Percentiles rank a stretch among this genome's conserved stretches.
Evolutionary conservation across 768 basidiomycete species (phyloP).

Genomic region (Dioszegia aurantiaca): DNA sequence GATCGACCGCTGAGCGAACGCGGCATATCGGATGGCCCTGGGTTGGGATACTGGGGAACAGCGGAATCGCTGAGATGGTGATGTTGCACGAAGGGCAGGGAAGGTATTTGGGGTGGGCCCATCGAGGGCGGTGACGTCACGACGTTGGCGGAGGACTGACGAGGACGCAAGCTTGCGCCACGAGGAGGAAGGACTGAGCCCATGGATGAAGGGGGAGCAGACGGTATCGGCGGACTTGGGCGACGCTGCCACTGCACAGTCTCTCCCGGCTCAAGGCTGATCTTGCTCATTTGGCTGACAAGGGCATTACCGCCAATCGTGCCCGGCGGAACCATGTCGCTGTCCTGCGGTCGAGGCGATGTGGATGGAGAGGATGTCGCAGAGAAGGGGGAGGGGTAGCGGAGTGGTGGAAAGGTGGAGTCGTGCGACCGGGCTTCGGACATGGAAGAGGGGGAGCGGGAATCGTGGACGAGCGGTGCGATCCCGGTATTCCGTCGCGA

Average conservation of each 20-base stretch:
- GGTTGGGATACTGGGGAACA: slow-evolving; percentile 7
- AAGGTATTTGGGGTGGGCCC: slow-evolving; percentile 17
- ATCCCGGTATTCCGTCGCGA: slow-evolving; percentile 28
- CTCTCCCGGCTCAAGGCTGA: slow-evolving; percentile 39
- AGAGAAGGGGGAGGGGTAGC: slow-evolving; percentile 43
- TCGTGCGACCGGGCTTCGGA: slow-evolving; percentile 34
- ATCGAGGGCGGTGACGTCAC: background rate
- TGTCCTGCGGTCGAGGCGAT: slow-evolving; percentile 32
- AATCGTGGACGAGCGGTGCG: slow-evolving; percentile 28
- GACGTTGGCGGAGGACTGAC: slow-evolving; percentile 18
- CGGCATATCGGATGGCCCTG: slow-evolving; percentile 28
- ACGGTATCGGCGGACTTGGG: slow-evolving; percentile 25
- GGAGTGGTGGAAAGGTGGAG: slow-evolving; percentile 32
- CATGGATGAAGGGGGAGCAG: slow-evolving; percentile 9
- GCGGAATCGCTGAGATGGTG: slow-evolving; percentile 8
- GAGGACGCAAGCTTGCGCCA: slow-evolving; percentile 37
- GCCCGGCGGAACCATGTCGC: slow-evolving; percentile 20
- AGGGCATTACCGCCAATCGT: slow-evolving; percentile 31
- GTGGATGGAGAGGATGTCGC: slow-evolving; percentile 33
- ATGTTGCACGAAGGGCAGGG: slow-evolving; percentile 15
- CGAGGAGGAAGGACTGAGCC: slow-evolving; percentile 35
- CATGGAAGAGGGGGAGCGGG: slow-evolving; percentile 34
- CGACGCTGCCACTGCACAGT: slow-evolving; percentile 27
- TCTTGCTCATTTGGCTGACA: slow-evolving; percentile 37
- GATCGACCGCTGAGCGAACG: slow-evolving; percentile 44